A percentile compares a stretch with the other conserved stretches of the same genome.
These are phyloP conservation scores for Pyrus hybrid DNA, from an alignment of 331 rosid genomes.

Conservation along the genomic window DNA sequence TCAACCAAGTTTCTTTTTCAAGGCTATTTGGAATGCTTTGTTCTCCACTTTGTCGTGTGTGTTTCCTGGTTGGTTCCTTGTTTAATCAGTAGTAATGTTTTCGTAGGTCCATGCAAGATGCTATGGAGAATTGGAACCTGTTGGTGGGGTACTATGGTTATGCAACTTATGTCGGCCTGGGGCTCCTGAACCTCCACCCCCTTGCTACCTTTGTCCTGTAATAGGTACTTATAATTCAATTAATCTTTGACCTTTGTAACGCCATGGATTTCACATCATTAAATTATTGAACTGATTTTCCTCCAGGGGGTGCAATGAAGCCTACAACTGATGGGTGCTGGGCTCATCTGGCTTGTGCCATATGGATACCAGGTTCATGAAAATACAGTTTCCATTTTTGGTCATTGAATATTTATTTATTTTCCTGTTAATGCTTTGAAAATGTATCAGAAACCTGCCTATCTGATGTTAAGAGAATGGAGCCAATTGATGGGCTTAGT, in stretches of 20 bases:
- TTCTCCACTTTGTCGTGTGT: constrained; percentile 8
- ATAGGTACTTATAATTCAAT: constrained; percentile 49
- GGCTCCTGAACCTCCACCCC: constrained; percentile 65
- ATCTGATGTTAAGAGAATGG: constrained; percentile 93
- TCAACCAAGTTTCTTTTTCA: neutral
- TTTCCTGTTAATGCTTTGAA: constrained; percentile 7
- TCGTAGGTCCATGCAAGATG: constrained; percentile 91
- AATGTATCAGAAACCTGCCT: constrained; percentile 82
- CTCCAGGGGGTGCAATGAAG: constrained; percentile 97
- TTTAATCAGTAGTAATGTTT: neutral
- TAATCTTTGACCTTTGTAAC: constrained; percentile 9
- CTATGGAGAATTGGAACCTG: constrained; percentile 91
- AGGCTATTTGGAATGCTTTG: neutral
- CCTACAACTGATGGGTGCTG: constrained; percentile 97
- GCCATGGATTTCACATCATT: constrained; percentile 4
- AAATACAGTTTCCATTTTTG: constrained; percentile 10
- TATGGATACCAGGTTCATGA: constrained; percentile 97
- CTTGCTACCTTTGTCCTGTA: constrained; percentile 94
- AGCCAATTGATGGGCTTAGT: constrained; percentile 90
- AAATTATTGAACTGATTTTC: constrained; percentile 18
- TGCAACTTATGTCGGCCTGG: constrained; percentile 93
- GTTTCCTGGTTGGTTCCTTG: neutral
- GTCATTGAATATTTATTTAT: neutral
- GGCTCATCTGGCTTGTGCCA: constrained; percentile 99
- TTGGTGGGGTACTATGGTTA: constrained; percentile 83